Percentiles rank a stretch among this genome's conserved stretches.
phyloP scores from a whole-genome alignment of 108 stramenopile genomes.

The Fragilariopsis cylindrus region DNA sequence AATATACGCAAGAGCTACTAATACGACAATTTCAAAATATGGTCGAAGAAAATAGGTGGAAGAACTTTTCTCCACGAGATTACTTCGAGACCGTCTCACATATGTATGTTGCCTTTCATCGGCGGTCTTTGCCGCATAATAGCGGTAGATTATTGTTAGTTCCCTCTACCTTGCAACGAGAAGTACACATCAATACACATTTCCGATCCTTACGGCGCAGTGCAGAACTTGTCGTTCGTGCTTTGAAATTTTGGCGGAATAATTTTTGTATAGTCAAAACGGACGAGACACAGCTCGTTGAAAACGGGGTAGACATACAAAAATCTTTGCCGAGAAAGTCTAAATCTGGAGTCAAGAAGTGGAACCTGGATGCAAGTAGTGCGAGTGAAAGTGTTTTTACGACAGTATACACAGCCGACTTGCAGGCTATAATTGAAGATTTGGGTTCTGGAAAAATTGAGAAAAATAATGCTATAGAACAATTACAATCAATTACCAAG shows the following conservation, averaged over 20 bases:
- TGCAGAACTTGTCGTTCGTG: conserved; percentile 63
- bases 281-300: not conserved
- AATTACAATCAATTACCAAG: conserved; percentile 40
- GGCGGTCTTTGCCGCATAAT: conserved; percentile 61
- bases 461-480: conserved; percentile 47
- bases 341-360: conserved; percentile 28
- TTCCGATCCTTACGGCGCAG: conserved; percentile 62
- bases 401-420: conserved; percentile 68
- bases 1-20: conserved; percentile 76
- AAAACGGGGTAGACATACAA: not conserved
- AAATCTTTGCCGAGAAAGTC: conserved; percentile 26
- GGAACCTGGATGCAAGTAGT: conserved; percentile 47
- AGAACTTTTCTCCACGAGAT: conserved; percentile 51
- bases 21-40: conserved; percentile 55
- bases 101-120: conserved; percentile 69
- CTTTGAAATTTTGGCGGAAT: conserved; percentile 65
- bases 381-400: conserved; percentile 56
- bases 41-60: conserved; percentile 57
- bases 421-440: conserved; percentile 58
- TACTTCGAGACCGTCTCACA: conserved; percentile 85
- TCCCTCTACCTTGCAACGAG: conserved; percentile 60
- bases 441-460: conserved; percentile 49
- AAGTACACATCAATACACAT: conserved; percentile 66
- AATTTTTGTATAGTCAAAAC: conserved; percentile 43
- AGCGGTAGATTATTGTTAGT: conserved; percentile 59